Base-by-base conservation (phyloP, 257 asterid species). In the Solanum bukasovii region DNA sequence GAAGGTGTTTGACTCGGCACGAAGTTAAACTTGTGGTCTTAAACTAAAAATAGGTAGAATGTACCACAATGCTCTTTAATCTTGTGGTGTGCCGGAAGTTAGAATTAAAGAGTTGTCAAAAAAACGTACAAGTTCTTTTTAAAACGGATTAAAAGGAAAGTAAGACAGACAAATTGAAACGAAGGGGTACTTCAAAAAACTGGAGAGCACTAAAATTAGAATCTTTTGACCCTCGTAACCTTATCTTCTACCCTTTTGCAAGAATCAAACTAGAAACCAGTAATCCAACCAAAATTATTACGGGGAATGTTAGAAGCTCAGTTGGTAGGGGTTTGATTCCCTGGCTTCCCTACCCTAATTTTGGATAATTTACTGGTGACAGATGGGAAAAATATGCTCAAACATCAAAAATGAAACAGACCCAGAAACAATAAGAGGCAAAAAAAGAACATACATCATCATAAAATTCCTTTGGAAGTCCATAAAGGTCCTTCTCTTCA, bases 381-480 rank as follows among this genome's bases (percentile, higher is more conserved):
- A 84, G 25, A 33, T 4, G 10, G 16, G 42, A 84, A 29, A 63
- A 29, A 29, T 13, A 65, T 23, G 42, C 38, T 63, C 34, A 84
- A 84, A 84, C 75, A 84, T 67, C 1, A 34, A 84, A 44, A 25
- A 18, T 2, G 42, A 21, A 86, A 20, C 44, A 27, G 6, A 23
- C 65, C 44, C 27, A 42, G 18, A 25, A 84, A 87, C 16, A 25
- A 46, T 5, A 86, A 12, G 33, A 52, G 49, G 40, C 6, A 65
- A 9, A 33, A 25, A 33, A 33, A 87, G 25, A 20, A 77, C 96
- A 56, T 93, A 96, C 98, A 90, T 97, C 99, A 85, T 97, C 99
- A 84, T 94, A 94, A 74, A 65, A 96, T 87, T 97, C 98, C 89
- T 95, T 93, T 6, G 99, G 98, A 27, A 97, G 95, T 67, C 96